A percentile compares a stretch with the other conserved stretches of the same genome.
Evolutionary conservation across 805 yeast genomes (phyloP).

Genomic region (Saccharomycopsis sp.): DNA sequence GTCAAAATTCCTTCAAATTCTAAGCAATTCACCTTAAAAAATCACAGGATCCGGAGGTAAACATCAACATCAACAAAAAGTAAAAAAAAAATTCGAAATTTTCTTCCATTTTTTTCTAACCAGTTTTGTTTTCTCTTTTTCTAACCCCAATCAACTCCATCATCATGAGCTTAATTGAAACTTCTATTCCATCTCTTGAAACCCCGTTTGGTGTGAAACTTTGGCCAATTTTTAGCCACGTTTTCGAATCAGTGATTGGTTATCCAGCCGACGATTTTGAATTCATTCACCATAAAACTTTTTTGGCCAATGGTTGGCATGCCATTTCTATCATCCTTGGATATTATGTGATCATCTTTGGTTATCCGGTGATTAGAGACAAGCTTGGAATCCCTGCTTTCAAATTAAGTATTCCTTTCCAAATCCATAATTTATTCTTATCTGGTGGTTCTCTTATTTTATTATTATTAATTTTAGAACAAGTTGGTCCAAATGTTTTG

Average conservation of each 20-base stretch:
- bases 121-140: too few species aligned
- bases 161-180: neutral
- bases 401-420: conserved; percentile 68
- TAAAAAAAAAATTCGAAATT: too few species aligned
- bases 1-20: too few species aligned
- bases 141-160: too few species aligned
- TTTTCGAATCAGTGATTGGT: conserved; percentile 35
- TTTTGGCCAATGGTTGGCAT: conserved; percentile 51
- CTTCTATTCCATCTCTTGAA: conserved; percentile 29
- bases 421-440: conserved; percentile 71
- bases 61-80: too few species aligned
- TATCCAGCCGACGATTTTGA: conserved; percentile 38
- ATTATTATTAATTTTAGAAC: conserved; percentile 69
- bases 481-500: conserved; percentile 66
- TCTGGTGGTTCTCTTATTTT: conserved; percentile 59
- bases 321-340: conserved; percentile 48
- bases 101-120: too few species aligned
- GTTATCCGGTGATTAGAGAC: conserved; percentile 46
- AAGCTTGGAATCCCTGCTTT: conserved; percentile 47
- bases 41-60: too few species aligned
- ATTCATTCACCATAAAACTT: conserved; percentile 34
- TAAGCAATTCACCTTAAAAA: too few species aligned
- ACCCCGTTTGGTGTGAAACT: conserved; percentile 42
- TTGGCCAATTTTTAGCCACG: conserved; percentile 39
- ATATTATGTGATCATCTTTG: conserved; percentile 78